These are phyloP conservation scores for Eutypa lata DNA, from an alignment of 2,329 filamentous ascomycete genomes.

Conservation along the genomic window DNA sequence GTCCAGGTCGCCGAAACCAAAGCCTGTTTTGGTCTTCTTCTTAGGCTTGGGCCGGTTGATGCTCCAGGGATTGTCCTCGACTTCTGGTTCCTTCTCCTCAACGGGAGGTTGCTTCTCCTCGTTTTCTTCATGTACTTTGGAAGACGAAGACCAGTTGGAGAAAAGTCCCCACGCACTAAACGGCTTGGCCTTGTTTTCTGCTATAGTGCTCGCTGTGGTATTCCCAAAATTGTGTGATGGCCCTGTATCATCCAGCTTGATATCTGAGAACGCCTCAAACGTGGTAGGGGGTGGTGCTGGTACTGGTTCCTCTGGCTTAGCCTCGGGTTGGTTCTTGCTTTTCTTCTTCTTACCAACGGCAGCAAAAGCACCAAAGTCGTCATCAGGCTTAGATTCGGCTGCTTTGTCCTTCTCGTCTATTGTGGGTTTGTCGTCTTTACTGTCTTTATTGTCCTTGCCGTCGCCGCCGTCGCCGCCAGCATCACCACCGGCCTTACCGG, in stretches of 20 bases:
- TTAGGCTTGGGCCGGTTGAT: constrained; percentile 46
- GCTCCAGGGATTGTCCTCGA: constrained; percentile 49
- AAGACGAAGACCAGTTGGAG: constrained; percentile 39
- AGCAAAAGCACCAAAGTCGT: constrained; percentile 49
- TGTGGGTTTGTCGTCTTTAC: constrained; percentile 22
- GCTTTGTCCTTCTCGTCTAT: constrained; percentile 29
- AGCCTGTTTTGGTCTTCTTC: constrained; percentile 44
- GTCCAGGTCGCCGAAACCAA: constrained; percentile 48
- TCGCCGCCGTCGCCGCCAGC: constrained; percentile 35
- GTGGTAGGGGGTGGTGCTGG: constrained; percentile 30
- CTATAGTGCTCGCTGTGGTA: constrained; percentile 33
- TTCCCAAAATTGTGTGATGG: constrained; percentile 54
- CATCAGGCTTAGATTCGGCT: constrained; percentile 41
- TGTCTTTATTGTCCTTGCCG: constrained; percentile 29
- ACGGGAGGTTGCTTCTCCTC: constrained; percentile 24
- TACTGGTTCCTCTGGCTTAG: constrained; percentile 28
- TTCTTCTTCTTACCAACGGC: constrained; percentile 52
- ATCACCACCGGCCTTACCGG: constrained; percentile 25
- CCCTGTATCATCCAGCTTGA: constrained; percentile 61
- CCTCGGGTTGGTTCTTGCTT: constrained; percentile 43
- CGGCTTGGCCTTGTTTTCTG: constrained; percentile 35
- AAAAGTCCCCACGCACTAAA: constrained; percentile 56
- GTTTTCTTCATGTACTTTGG: constrained; percentile 30
- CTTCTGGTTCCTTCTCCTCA: constrained; percentile 33
- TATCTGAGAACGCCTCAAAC: constrained; percentile 62